These are phyloP conservation scores for Phellinidium pouzarii DNA, from an alignment of 1,284 basidiomycete genomes.

Conservation along the genomic window DNA sequence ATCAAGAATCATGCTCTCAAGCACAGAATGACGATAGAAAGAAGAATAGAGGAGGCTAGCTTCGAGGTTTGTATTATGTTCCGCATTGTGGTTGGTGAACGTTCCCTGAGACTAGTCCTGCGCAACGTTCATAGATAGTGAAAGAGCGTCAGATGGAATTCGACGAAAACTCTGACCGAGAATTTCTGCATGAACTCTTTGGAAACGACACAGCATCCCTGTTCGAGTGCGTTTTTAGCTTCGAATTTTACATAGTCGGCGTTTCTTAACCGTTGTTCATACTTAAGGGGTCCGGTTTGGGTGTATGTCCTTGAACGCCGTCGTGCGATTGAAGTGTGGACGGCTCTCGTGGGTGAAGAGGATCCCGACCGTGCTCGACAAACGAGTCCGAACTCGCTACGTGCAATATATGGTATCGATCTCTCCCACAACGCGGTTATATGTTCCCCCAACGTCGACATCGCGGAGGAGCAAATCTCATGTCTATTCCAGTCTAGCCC, in stretches of 20 bases:
- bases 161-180: slow-evolving; percentile 69
- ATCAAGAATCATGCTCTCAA: slow-evolving; percentile 69
- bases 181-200: slow-evolving; percentile 67
- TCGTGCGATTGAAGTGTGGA: slow-evolving; percentile 69
- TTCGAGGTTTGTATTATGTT: slow-evolving; percentile 52
- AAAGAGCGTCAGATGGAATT: slow-evolving; percentile 82
- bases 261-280: slow-evolving; percentile 1
- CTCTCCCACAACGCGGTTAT: slow-evolving; percentile 56
- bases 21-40: slow-evolving; percentile 69
- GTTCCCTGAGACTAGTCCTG: slow-evolving; percentile 1
- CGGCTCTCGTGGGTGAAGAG: slow-evolving; percentile 60
- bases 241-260: slow-evolving; percentile 6
- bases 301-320: slow-evolving; percentile 78
- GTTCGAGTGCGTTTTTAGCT: slow-evolving; percentile 44
- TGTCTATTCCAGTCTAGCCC: slow-evolving; percentile 73
- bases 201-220: slow-evolving; percentile 67
- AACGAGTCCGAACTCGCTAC: slow-evolving; percentile 54
- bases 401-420: slow-evolving; percentile 57
- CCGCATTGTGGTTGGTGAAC: not conserved
- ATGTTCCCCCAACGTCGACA: slow-evolving; percentile 54
- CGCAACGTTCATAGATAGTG: slow-evolving; percentile 46
- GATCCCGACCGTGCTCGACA: slow-evolving; percentile 51
- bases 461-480: slow-evolving; percentile 68
- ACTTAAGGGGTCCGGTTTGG: slow-evolving; percentile 69
- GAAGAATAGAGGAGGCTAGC: slow-evolving; percentile 63